phyloP scores from a whole-genome alignment of 2,329 filamentous ascomycete species.

The Microthyrium microscopicum region DNA sequence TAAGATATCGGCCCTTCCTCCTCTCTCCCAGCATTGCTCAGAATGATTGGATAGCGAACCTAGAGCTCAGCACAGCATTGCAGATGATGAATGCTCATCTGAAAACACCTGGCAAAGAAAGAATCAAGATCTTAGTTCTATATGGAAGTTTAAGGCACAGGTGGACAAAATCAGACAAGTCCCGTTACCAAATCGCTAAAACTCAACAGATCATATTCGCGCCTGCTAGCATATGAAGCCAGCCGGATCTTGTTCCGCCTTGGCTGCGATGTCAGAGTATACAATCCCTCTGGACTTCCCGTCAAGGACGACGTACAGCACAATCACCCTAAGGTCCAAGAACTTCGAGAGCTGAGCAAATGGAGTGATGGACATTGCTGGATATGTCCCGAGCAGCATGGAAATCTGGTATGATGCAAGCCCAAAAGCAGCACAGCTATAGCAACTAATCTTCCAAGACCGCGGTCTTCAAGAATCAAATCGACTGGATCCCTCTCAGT shows the following conservation, averaged over 20 bases:
- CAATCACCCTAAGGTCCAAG: constrained; percentile 42
- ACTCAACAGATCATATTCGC: constrained; percentile 37
- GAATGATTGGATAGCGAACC: constrained; percentile 37
- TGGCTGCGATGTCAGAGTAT: constrained; percentile 50
- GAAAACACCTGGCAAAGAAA: constrained; percentile 16
- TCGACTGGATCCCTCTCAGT: constrained; percentile 51
- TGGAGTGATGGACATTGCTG: constrained; percentile 54
- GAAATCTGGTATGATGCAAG: constrained; percentile 33
- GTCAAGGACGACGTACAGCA: constrained; percentile 47
- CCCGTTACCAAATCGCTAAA: constrained; percentile 6
- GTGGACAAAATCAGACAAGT: constrained; percentile 14
- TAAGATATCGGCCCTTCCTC: constrained; percentile 41
- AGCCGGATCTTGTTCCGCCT: constrained; percentile 44
- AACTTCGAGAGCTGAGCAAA: constrained; percentile 40
- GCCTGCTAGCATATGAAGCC: constrained; percentile 42
- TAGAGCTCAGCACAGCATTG: constrained; percentile 38
- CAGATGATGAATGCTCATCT: constrained; percentile 35
- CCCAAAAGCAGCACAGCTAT: background rate
- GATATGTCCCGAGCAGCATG: constrained; percentile 51
- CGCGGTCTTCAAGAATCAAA: constrained; percentile 52
- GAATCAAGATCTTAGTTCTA: constrained; percentile 41
- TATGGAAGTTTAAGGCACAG: constrained; percentile 40
- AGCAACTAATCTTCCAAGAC: constrained; percentile 24
- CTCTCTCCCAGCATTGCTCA: constrained; percentile 20
- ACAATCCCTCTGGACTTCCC: constrained; percentile 39